Evolutionary conservation across 306 rosid species (phyloP).

Genomic region (Castanea mollissima): DNA sequence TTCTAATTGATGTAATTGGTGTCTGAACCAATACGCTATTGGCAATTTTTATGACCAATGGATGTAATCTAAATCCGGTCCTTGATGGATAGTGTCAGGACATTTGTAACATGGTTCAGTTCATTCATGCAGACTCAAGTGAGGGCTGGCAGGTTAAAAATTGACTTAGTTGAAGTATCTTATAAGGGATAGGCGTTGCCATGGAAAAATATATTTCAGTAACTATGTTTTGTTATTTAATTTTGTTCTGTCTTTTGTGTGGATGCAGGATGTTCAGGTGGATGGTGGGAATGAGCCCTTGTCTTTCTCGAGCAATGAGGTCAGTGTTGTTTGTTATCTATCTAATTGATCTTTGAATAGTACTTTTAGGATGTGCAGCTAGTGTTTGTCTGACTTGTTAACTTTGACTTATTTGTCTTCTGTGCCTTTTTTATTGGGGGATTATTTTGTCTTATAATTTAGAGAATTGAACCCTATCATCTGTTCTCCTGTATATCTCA

Average conservation of each 20-base stretch:
- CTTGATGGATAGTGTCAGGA: neutral
- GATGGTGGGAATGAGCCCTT: constrained; percentile 34
- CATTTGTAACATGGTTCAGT: neutral
- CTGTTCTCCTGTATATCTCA: neutral
- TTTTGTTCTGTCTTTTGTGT: constrained; percentile 21
- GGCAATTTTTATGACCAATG: neutral
- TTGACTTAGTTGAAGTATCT: neutral
- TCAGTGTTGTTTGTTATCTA: constrained; percentile 17
- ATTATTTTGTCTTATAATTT: neutral
- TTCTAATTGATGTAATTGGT: too few species aligned
- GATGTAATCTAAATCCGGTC: neutral
- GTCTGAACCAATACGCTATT: neutral
- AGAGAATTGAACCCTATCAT: neutral
- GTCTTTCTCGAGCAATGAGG: constrained; percentile 50
- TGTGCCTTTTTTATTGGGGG: neutral
- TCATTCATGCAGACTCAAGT: neutral
- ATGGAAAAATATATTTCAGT: neutral
- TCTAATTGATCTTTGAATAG: constrained; percentile 12
- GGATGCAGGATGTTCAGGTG: constrained; percentile 43
- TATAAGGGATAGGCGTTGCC: neutral
- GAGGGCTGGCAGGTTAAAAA: neutral
- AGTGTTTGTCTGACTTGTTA: neutral
- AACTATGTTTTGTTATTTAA: neutral
- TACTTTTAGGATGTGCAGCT: constrained; percentile 6
- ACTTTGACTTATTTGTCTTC: neutral